Conservation (phyloP, 2,329 filamentous ascomycete genomes). For the Claviceps sp. region DNA sequence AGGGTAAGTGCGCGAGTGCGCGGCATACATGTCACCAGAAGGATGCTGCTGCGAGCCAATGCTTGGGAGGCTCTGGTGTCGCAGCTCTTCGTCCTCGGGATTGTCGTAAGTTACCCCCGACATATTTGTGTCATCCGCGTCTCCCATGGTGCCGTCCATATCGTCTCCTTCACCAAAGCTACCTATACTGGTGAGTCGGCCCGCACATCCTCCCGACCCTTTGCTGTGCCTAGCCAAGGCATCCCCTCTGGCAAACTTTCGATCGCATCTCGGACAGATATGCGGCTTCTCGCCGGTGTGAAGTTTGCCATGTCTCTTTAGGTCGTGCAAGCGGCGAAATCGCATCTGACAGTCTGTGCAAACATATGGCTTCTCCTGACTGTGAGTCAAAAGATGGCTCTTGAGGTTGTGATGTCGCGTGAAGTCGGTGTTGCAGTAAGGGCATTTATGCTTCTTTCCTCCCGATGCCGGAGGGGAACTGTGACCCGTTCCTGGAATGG, state of each 20-base stretch:
- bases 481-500: slow-evolving; percentile 33
- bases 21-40: slow-evolving; percentile 38
- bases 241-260: slow-evolving; percentile 90
- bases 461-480: slow-evolving; percentile 43
- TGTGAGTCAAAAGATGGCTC: slow-evolving; percentile 92
- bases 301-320: slow-evolving; percentile 92
- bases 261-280: slow-evolving; percentile 85
- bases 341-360: slow-evolving; percentile 88
- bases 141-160: slow-evolving; percentile 35
- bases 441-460: slow-evolving; percentile 88
- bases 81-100: slow-evolving; percentile 47
- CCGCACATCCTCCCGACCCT: slow-evolving; percentile 88
- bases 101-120: slow-evolving; percentile 42
- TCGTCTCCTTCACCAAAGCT: slow-evolving; percentile 73
- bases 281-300: slow-evolving; percentile 95
- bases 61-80: slow-evolving; percentile 58
- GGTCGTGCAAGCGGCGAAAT: slow-evolving; percentile 82
- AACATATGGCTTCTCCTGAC: slow-evolving; percentile 93
- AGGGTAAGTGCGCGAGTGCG: slow-evolving; percentile 68
- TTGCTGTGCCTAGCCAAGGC: slow-evolving; percentile 91
- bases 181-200: slow-evolving; percentile 73
- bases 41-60: slow-evolving; percentile 57
- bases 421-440: slow-evolving; percentile 92
- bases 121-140: slow-evolving; percentile 44
- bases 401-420: slow-evolving; percentile 96